phyloP scores from a whole-genome alignment of 1,284 basidiomycete species.

The Leccinum fallax region DNA sequence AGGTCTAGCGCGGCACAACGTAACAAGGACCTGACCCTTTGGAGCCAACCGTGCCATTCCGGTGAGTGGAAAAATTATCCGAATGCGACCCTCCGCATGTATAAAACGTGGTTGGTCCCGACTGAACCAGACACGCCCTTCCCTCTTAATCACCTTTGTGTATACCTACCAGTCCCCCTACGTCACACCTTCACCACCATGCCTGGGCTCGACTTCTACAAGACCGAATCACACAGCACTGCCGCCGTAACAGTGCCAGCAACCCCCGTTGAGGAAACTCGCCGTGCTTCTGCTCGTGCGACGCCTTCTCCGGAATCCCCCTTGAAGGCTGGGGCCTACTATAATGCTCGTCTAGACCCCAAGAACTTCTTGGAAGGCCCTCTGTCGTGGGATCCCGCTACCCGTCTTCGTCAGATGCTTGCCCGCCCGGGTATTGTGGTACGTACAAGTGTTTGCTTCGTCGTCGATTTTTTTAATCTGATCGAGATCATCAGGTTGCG shows the following conservation, averaged over 20 bases:
- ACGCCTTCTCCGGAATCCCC: slow-evolving; percentile 21
- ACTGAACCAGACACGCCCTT: not conserved
- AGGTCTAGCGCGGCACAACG: slow-evolving; percentile 19
- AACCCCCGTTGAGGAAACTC: slow-evolving; percentile 10
- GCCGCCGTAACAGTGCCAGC: slow-evolving; percentile 7
- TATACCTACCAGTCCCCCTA: slow-evolving; percentile 19
- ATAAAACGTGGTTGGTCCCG: slow-evolving; percentile 19
- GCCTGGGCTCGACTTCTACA: slow-evolving; percentile 48
- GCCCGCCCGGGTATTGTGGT: slow-evolving; percentile 77
- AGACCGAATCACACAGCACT: slow-evolving; percentile 23
- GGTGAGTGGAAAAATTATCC: slow-evolving; percentile 15
- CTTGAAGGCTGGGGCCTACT: slow-evolving; percentile 23
- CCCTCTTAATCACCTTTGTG: slow-evolving; percentile 25
- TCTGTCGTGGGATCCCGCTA: slow-evolving; percentile 65
- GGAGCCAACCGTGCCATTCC: slow-evolving; percentile 7
- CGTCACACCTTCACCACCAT: slow-evolving; percentile 30
- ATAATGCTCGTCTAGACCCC: slow-evolving; percentile 57
- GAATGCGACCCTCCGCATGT: slow-evolving; percentile 14
- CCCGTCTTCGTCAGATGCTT: slow-evolving; percentile 74
- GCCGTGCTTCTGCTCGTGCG: not conserved
- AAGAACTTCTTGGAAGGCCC: slow-evolving; percentile 70
- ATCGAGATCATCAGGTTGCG: slow-evolving; percentile 48
- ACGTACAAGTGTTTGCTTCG: slow-evolving; percentile 28
- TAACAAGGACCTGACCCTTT: slow-evolving; percentile 30
- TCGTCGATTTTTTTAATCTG: not conserved